Conservation (phyloP, 441 rosid genomes). For the Populus tomentosa region DNA sequence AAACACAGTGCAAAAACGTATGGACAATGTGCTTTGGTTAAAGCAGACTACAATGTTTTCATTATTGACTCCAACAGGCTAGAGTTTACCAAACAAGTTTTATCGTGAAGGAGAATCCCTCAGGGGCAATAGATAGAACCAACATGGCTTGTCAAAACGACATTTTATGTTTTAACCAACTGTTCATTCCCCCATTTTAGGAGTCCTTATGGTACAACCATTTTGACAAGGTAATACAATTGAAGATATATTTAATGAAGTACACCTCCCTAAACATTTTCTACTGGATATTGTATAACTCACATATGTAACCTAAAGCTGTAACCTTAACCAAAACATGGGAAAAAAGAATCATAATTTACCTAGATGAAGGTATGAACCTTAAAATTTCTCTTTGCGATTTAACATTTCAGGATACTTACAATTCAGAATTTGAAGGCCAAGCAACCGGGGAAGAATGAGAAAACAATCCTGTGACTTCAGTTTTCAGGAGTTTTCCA, state of each 20-base stretch:
- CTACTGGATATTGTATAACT: conserved; percentile 21
- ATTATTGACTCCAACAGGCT: neutral
- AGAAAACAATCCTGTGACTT: conserved; percentile 14
- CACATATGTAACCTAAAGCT: conserved; percentile 23
- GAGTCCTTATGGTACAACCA: conserved; percentile 38
- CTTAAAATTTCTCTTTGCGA: conserved; percentile 10
- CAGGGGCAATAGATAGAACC: neutral
- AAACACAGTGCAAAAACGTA: neutral
- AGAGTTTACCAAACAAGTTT: neutral
- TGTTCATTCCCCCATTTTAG: neutral
- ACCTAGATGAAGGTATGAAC: conserved; percentile 17
- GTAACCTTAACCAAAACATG: conserved; percentile 21
- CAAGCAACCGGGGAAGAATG: conserved; percentile 3
- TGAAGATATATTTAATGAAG: conserved; percentile 15
- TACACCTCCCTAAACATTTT: conserved; percentile 16
- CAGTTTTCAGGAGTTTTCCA: neutral
- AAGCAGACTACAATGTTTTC: neutral
- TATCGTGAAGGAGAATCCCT: neutral
- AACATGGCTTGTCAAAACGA: neutral
- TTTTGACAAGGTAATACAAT: conserved; percentile 15
- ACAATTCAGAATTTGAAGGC: conserved; percentile 8
- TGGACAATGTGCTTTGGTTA: neutral
- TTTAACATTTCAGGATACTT: conserved; percentile 13
- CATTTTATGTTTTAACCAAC: neutral
- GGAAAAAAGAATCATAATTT: conserved; percentile 18